Percentiles rank a stretch among this genome's conserved stretches.
phyloP scores from a whole-genome alignment of 2,329 filamentous ascomycete genomes.

The Didymella exigua region DNA sequence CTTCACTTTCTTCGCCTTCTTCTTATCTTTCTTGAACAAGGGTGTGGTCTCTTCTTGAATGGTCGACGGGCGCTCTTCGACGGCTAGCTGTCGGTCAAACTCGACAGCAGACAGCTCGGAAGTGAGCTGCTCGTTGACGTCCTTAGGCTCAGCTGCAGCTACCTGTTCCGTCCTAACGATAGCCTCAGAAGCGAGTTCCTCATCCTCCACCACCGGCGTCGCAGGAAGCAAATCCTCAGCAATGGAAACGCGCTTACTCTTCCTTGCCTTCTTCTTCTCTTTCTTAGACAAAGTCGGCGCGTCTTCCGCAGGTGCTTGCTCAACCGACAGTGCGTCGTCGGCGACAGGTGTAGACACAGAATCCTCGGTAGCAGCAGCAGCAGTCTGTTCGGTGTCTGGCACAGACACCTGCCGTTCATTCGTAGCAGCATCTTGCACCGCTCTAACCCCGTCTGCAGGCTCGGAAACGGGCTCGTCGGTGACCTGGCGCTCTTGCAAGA shows the following conservation, averaged over 20 bases:
- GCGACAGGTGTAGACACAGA: background rate
- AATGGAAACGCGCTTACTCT: conserved; percentile 5
- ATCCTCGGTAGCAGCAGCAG: background rate
- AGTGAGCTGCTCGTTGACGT: background rate
- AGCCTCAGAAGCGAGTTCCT: background rate
- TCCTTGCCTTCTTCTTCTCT: conserved; percentile 12
- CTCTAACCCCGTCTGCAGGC: background rate
- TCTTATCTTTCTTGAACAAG: conserved; percentile 31
- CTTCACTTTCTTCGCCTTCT: conserved; percentile 33
- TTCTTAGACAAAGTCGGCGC: conserved; percentile 1
- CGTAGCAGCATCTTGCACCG: background rate
- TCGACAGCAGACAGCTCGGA: background rate
- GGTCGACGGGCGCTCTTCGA: background rate
- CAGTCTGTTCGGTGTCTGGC: background rate
- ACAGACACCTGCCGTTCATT: background rate
- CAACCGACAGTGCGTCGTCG: background rate
- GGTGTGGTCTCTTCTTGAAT: conserved; percentile 1
- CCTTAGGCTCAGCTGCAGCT: background rate
- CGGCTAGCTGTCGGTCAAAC: background rate
- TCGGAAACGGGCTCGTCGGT: conserved; percentile 24
- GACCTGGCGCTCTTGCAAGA: conserved; percentile 17
- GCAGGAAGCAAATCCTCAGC: conserved; percentile 3
- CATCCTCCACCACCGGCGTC: conserved; percentile 1
- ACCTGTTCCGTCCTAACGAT: background rate
- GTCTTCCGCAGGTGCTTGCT: conserved; percentile 1